A percentile compares a stretch with the other conserved stretches of the same genome.
These are phyloP conservation scores for Boletus pseudo-olivaceus DNA, from an alignment of 768 basidiomycete genomes.

Conservation along the genomic window DNA sequence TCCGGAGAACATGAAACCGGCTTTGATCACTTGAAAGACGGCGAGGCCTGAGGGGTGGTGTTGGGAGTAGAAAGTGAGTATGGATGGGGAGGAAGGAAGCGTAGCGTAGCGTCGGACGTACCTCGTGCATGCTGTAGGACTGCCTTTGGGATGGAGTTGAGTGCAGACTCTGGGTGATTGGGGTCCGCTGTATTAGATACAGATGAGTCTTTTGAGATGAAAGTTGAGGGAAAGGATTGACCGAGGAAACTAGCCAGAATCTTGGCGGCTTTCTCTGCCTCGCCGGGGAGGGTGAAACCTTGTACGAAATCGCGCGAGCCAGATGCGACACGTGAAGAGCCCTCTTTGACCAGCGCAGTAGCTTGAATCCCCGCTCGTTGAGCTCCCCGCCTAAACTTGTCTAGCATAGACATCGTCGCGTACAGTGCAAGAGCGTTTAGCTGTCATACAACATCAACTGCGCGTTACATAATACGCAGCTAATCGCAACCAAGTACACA, in stretches of 20 bases:
- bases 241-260: conserved; percentile 91
- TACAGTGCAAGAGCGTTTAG: not conserved
- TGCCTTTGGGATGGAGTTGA: conserved; percentile 91
- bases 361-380: conserved; percentile 82
- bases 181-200: conserved; percentile 66
- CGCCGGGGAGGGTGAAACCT: conserved; percentile 85
- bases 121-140: conserved; percentile 89
- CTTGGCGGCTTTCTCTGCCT: conserved; percentile 91
- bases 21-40: conserved; percentile 90
- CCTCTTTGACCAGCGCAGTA: conserved; percentile 65
- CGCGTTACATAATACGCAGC: not conserved
- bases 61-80: not conserved
- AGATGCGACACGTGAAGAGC: conserved; percentile 63
- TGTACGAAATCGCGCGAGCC: conserved; percentile 79
- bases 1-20: conserved; percentile 92
- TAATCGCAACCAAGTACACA: no score
- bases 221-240: conserved; percentile 30
- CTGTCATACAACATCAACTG: not conserved
- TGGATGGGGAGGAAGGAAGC: not conserved
- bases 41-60: conserved; percentile 68
- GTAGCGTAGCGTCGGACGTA: conserved; percentile 28
- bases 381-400: conserved; percentile 78
- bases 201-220: not conserved
- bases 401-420: conserved; percentile 55
- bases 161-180: conserved; percentile 78